phyloP scores from a whole-genome alignment of 306 rosid species.

The Prunus campanulata region DNA sequence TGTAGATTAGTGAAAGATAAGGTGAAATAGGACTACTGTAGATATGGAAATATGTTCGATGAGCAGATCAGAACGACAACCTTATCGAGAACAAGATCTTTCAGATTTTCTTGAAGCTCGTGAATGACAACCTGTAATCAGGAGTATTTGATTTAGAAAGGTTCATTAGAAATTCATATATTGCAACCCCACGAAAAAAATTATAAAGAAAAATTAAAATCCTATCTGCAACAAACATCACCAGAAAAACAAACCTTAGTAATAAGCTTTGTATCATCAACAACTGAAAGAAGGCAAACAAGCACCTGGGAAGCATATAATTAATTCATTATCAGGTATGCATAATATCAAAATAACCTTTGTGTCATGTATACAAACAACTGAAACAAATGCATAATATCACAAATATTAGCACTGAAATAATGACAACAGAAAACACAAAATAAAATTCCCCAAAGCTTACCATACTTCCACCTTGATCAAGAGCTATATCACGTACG shows the following conservation, averaged over 20 bases:
- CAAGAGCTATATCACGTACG: slow-evolving; percentile 58
- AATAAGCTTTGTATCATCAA: slow-evolving; percentile 86
- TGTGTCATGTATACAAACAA: neutral
- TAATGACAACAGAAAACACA: neutral
- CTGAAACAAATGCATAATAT: neutral
- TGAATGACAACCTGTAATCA: slow-evolving; percentile 63
- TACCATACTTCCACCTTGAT: slow-evolving; percentile 83
- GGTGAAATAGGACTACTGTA: neutral
- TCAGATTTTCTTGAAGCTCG: slow-evolving; percentile 60
- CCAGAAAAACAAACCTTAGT: slow-evolving; percentile 61
- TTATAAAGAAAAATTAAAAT: neutral
- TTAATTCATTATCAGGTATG: neutral
- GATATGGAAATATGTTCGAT: neutral
- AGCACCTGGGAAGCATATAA: slow-evolving; percentile 59
- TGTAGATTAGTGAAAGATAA: neutral
- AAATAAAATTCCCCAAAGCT: slow-evolving; percentile 16
- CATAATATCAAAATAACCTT: neutral
- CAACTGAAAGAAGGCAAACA: slow-evolving; percentile 67
- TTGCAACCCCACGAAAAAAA: neutral
- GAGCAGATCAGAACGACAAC: slow-evolving; percentile 29
- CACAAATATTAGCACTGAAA: neutral
- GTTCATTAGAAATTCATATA: slow-evolving; percentile 13
- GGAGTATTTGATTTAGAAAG: slow-evolving; percentile 16
- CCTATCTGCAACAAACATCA: slow-evolving; percentile 16
- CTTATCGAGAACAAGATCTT: slow-evolving; percentile 82